phyloP scores from a whole-genome alignment of 2,329 filamentous ascomycete genomes.

The Myriosclerotinia curreyana region DNA sequence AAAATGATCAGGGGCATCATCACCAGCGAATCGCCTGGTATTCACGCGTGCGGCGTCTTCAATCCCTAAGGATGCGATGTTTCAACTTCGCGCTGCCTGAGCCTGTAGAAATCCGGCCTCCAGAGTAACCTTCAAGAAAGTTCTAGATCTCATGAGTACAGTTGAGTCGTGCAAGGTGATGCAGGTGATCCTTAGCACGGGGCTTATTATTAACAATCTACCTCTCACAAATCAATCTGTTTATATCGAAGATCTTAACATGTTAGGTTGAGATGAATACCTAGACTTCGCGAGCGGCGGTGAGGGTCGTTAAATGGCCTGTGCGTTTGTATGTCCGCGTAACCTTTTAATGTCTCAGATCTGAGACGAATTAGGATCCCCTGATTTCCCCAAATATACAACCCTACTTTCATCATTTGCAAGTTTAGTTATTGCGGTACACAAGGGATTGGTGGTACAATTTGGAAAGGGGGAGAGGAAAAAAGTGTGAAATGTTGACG shows the following conservation, averaged over 20 bases:
- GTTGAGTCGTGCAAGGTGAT: background rate
- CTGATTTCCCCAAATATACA: background rate
- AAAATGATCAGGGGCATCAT: background rate
- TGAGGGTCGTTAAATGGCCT: background rate
- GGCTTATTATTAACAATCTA: background rate
- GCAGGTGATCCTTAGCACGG: background rate
- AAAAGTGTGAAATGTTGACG: background rate
- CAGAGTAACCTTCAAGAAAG: background rate
- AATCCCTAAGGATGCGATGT: background rate
- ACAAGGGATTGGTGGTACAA: background rate
- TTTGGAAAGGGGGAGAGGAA: background rate
- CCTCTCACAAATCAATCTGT: too few species aligned
- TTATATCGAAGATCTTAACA: too few species aligned
- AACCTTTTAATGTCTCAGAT: background rate
- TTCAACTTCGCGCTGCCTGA: background rate
- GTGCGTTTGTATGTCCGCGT: conserved; percentile 6
- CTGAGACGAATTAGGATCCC: background rate
- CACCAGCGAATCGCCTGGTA: background rate
- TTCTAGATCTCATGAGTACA: background rate
- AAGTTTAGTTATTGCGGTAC: background rate
- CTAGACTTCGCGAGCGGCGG: too few species aligned
- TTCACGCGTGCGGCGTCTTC: background rate
- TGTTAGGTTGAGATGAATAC: background rate
- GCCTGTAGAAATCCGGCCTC: background rate
- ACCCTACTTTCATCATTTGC: conserved; percentile 11